Evolutionary conservation across 331 rosid species (phyloP).

Genomic region (Telfairia occidentalis): DNA sequence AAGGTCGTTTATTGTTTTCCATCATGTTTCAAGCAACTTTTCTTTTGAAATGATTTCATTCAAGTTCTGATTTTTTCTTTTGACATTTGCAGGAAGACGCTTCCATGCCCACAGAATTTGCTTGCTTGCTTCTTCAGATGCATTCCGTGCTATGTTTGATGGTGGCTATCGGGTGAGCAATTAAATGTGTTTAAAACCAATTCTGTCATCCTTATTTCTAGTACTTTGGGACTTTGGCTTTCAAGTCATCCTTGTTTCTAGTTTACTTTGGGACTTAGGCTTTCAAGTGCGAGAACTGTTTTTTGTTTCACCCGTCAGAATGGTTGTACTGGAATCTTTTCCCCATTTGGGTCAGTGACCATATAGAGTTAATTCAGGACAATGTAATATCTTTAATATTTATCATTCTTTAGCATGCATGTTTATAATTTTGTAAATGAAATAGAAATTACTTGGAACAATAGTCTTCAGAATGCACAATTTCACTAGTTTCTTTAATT

Average conservation of each 20-base stretch:
- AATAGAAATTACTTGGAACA: not conserved
- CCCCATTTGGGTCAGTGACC: not conserved
- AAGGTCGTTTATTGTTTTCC: constrained; percentile 41
- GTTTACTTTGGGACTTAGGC: not conserved
- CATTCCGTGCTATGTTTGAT: constrained; percentile 98
- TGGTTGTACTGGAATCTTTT: not conserved
- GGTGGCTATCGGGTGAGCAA: constrained; percentile 95
- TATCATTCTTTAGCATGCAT: not conserved
- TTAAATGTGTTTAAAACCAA: not conserved
- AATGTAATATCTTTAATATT: not conserved
- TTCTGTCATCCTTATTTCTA: constrained; percentile 4
- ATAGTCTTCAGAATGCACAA: not conserved
- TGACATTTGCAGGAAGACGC: constrained; percentile 57
- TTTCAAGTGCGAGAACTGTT: not conserved
- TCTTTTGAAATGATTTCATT: constrained; percentile 13
- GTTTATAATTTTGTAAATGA: not conserved
- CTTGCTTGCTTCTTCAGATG: constrained; percentile 93
- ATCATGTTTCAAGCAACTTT: constrained; percentile 5
- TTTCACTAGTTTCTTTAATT: constrained; percentile 9
- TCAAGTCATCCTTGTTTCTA: constrained; percentile 11
- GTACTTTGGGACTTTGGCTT: not conserved
- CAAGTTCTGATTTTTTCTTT: not conserved
- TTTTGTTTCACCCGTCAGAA: not conserved
- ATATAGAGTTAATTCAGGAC: not conserved
- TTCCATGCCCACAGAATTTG: constrained; percentile 95